A percentile compares a stretch with the other conserved stretches of the same genome.
Conservation (phyloP, 192 early-diverging fungal genomes). For the Backusella psychrophila region DNA sequence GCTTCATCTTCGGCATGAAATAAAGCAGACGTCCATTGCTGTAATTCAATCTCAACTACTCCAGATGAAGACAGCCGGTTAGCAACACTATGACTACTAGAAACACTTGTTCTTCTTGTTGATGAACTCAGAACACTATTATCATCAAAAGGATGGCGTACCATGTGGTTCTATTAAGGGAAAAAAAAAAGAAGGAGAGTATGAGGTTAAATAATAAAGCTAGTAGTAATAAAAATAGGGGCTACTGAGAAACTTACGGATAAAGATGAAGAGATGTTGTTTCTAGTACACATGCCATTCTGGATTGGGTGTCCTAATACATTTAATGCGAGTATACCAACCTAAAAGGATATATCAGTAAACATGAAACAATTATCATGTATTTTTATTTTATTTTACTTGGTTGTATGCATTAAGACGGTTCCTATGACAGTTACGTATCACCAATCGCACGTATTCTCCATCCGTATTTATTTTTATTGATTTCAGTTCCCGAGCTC, state of each 20-base stretch:
- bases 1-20: constrained; percentile 52
- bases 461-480: constrained; percentile 69
- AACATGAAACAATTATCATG: background rate
- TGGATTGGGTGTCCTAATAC: constrained; percentile 12
- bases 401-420: constrained; percentile 75
- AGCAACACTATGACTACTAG: constrained; percentile 23
- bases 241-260: background rate
- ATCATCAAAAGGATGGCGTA: constrained; percentile 17
- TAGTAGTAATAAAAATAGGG: background rate
- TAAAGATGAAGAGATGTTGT: background rate
- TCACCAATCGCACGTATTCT: constrained; percentile 64
- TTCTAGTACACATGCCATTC: background rate
- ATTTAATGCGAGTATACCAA: constrained; percentile 16
- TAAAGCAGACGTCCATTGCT: constrained; percentile 41
- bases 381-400: constrained; percentile 22
- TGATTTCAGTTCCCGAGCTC: constrained; percentile 71
- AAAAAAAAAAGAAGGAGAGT: background rate
- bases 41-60: constrained; percentile 24
- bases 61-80: constrained; percentile 14
- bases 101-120: constrained; percentile 31
- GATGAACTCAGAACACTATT: constrained; percentile 31
- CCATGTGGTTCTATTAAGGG: constrained; percentile 17
- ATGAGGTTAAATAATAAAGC: background rate
- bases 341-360: background rate
- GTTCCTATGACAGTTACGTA: constrained; percentile 71